These are phyloP conservation scores for Diplodia scrobiculata DNA, from an alignment of 2,329 filamentous ascomycete species.

Conservation along the genomic window DNA sequence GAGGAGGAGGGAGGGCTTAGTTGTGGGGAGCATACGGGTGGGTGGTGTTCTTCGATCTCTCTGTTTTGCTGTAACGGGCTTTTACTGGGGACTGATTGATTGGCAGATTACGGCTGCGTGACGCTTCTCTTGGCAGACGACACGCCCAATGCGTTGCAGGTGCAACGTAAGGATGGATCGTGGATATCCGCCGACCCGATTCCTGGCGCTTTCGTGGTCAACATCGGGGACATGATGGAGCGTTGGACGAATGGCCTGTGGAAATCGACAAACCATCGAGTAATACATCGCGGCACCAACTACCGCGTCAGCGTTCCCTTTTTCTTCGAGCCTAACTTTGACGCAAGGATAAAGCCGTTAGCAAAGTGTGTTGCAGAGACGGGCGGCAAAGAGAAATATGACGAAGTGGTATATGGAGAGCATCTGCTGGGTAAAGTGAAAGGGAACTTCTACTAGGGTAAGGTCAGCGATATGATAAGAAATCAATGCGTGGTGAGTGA, in stretches of 20 bases:
- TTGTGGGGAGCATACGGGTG: slow-evolving; percentile 44
- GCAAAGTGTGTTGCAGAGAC: slow-evolving; percentile 43
- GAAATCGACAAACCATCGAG: slow-evolving; percentile 50
- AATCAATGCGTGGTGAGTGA: no score
- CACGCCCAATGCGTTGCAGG: slow-evolving; percentile 42
- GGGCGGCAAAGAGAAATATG: slow-evolving; percentile 39
- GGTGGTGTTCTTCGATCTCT: neutral
- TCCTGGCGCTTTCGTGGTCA: slow-evolving; percentile 51
- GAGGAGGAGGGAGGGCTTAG: slow-evolving; percentile 39
- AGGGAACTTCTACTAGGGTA: slow-evolving; percentile 44
- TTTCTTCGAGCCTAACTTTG: slow-evolving; percentile 53
- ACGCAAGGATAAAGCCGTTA: slow-evolving; percentile 46
- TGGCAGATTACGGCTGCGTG: slow-evolving; percentile 52
- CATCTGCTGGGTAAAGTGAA: slow-evolving; percentile 49
- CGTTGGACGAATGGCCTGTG: slow-evolving; percentile 51
- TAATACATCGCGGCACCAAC: slow-evolving; percentile 46
- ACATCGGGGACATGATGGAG: slow-evolving; percentile 55
- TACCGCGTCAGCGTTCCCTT: slow-evolving; percentile 53
- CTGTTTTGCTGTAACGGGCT: neutral
- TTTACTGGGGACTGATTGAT: neutral
- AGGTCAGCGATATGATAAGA: neutral
- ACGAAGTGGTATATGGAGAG: slow-evolving; percentile 47
- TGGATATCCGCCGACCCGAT: slow-evolving; percentile 53
- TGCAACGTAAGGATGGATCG: slow-evolving; percentile 29
- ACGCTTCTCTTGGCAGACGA: slow-evolving; percentile 52